Evolutionary conservation across 192 early-diverging fungal species (phyloP).

Genomic region (Coemansia umbellata): DNA sequence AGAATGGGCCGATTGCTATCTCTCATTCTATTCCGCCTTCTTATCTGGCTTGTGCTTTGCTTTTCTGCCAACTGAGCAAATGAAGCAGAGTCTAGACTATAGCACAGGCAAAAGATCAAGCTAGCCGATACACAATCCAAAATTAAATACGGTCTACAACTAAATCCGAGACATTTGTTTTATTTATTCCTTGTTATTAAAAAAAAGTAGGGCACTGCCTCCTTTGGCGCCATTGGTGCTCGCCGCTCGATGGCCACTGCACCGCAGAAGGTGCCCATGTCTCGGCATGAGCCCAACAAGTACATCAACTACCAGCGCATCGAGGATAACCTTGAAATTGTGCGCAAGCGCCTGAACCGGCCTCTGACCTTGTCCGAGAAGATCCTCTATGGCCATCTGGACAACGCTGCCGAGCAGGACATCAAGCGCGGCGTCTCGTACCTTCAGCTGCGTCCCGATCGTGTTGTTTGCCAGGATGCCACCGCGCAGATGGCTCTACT

Average conservation of each 20-base stretch:
- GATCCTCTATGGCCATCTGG: conserved; percentile 97
- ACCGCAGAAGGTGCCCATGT: conserved; percentile 80
- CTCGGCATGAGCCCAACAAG: conserved; percentile 85
- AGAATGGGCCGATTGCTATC: not conserved
- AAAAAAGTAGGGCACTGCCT: conserved; percentile 4
- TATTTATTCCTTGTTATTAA: not conserved
- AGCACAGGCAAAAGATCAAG: too few relatives aligned
- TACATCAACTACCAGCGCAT: conserved; percentile 98
- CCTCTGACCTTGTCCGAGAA: conserved; percentile 96
- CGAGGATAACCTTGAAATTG: conserved; percentile 91
- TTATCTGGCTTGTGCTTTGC: too few relatives aligned
- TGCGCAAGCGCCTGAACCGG: conserved; percentile 83
- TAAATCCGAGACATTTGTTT: too few relatives aligned
- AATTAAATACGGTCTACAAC: too few relatives aligned
- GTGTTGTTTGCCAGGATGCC: conserved; percentile 98
- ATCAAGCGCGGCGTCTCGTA: conserved; percentile 90
- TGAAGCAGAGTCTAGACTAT: too few relatives aligned
- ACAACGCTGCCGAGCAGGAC: conserved; percentile 91
- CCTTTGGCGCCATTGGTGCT: conserved; percentile 6
- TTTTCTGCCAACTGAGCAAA: too few relatives aligned
- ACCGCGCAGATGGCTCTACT: conserved; percentile 97
- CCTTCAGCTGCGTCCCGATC: conserved; percentile 94
- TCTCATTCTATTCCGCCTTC: too few relatives aligned
- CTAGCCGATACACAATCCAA: too few relatives aligned
- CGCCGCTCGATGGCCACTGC: conserved; percentile 48